Percentiles rank a stretch among this genome's conserved stretches.
These are phyloP conservation scores for Umbilicus rupestris DNA, from an alignment of 164 flowering plant species.

Conservation along the genomic window DNA sequence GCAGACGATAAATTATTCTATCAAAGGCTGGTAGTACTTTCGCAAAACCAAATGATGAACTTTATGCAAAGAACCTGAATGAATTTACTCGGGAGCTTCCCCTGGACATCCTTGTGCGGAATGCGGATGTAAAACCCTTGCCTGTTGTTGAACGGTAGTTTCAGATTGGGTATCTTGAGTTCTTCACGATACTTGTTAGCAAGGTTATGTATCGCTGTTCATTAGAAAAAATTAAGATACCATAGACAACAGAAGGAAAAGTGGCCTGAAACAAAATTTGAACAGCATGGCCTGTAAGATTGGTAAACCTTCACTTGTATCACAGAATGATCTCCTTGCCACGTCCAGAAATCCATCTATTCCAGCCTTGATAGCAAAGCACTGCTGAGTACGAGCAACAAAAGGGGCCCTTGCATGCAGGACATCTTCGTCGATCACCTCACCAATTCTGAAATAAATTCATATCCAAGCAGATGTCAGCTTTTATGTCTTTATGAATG, in stretches of 20 bases:
- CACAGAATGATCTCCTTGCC: constrained; percentile 90
- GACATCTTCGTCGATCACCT: constrained; percentile 91
- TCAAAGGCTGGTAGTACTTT: constrained; percentile 7
- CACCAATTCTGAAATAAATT: constrained; percentile 49
- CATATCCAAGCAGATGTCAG: neutral
- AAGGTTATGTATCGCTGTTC: constrained; percentile 84
- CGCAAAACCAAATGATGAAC: neutral
- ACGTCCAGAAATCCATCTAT: constrained; percentile 93
- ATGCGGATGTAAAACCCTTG: constrained; percentile 92
- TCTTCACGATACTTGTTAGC: constrained; percentile 90
- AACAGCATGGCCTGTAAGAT: neutral
- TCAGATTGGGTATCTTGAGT: constrained; percentile 75
- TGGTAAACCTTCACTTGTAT: constrained; percentile 85
- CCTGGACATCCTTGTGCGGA: constrained; percentile 79
- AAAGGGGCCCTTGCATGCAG: constrained; percentile 94
- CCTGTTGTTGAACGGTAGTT: constrained; percentile 87
- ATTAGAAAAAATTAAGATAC: neutral
- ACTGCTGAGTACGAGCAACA: constrained; percentile 95
- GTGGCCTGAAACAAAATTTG: neutral
- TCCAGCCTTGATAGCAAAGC: constrained; percentile 99
- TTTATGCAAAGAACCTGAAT: constrained; percentile 61
- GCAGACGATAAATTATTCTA: constrained; percentile 7
- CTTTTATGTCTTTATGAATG: neutral
- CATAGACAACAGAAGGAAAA: neutral
- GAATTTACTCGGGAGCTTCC: constrained; percentile 83